Conservation (phyloP, 2,329 filamentous ascomycete genomes). For the Lizonia empirigonia region DNA sequence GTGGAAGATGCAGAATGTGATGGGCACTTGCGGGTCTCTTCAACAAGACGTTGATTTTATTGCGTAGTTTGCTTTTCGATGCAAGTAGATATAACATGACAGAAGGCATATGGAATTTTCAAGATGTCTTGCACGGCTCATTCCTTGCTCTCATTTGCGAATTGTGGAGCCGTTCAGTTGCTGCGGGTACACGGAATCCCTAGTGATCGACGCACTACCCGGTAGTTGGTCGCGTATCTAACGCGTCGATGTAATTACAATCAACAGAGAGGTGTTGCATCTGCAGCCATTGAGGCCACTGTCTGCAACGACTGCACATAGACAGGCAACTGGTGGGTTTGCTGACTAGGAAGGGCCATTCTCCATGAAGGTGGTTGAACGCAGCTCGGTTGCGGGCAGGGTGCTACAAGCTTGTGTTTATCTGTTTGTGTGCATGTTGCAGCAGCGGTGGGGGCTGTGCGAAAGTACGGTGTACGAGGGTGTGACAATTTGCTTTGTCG, state of each 20-base stretch:
- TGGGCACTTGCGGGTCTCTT: conserved; percentile 18
- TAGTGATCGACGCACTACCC: conserved; percentile 1
- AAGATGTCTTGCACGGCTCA: neutral
- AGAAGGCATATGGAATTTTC: neutral
- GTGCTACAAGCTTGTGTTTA: conserved; percentile 3
- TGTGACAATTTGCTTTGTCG: conserved; percentile 30
- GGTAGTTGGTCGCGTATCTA: neutral
- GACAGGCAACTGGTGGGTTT: neutral
- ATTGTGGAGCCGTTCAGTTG: conserved; percentile 6
- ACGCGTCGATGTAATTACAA: neutral
- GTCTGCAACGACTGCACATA: too few relatives aligned
- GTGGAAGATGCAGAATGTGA: neutral
- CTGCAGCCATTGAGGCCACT: neutral
- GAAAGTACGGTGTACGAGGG: conserved; percentile 12
- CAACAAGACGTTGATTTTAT: conserved; percentile 25
- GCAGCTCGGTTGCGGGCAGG: neutral
- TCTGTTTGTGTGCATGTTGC: conserved; percentile 2
- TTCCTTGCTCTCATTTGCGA: neutral
- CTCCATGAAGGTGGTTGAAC: neutral
- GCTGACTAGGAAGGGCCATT: neutral
- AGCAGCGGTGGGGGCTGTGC: conserved; percentile 11
- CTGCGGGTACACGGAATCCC: neutral
- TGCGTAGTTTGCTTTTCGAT: neutral
- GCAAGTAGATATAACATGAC: neutral
- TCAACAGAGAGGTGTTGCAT: neutral